phyloP scores from a whole-genome alignment of 805 yeast genomes.

The Jamesozyma piceae region DNA sequence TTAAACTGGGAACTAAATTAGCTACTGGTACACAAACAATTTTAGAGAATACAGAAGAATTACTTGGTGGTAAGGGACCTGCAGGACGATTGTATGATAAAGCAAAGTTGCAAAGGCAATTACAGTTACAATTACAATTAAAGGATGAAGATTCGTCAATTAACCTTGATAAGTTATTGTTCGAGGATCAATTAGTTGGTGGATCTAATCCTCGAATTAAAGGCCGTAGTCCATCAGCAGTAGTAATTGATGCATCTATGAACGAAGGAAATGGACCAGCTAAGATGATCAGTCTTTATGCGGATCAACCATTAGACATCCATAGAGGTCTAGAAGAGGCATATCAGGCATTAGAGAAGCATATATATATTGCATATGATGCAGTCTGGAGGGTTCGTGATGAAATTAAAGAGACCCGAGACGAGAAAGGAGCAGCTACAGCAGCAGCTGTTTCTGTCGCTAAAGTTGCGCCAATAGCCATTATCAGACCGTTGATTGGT shows the following conservation, averaged over 20 bases:
- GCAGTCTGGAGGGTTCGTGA: slow-evolving; percentile 51
- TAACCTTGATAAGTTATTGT: slow-evolving; percentile 21
- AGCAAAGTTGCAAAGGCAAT: neutral
- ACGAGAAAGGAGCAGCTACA: slow-evolving; percentile 41
- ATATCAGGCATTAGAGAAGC: slow-evolving; percentile 58
- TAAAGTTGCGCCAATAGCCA: slow-evolving; percentile 68
- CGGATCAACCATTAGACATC: slow-evolving; percentile 69
- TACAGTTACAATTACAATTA: too few relatives aligned
- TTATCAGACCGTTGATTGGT: slow-evolving; percentile 81
- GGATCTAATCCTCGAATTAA: slow-evolving; percentile 27
- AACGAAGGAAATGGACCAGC: slow-evolving; percentile 17
- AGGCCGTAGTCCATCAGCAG: slow-evolving; percentile 22
- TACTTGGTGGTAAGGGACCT: slow-evolving; percentile 66
- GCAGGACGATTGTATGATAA: slow-evolving; percentile 32
- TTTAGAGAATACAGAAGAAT: slow-evolving; percentile 70
- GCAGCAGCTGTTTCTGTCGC: slow-evolving; percentile 61
- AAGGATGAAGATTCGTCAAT: too few relatives aligned
- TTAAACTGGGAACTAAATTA: slow-evolving; percentile 73
- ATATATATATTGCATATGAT: slow-evolving; percentile 54
- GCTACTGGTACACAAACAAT: slow-evolving; percentile 83
- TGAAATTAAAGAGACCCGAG: slow-evolving; percentile 43
- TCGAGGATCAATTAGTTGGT: slow-evolving; percentile 31
- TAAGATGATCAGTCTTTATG: slow-evolving; percentile 57
- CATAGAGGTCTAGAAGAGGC: slow-evolving; percentile 72
- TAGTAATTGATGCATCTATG: slow-evolving; percentile 19